Percentiles rank a stretch among this genome's conserved stretches.
Evolutionary conservation across 2,329 filamentous ascomycete species (phyloP).

Genomic region (Lachnellula arida): DNA sequence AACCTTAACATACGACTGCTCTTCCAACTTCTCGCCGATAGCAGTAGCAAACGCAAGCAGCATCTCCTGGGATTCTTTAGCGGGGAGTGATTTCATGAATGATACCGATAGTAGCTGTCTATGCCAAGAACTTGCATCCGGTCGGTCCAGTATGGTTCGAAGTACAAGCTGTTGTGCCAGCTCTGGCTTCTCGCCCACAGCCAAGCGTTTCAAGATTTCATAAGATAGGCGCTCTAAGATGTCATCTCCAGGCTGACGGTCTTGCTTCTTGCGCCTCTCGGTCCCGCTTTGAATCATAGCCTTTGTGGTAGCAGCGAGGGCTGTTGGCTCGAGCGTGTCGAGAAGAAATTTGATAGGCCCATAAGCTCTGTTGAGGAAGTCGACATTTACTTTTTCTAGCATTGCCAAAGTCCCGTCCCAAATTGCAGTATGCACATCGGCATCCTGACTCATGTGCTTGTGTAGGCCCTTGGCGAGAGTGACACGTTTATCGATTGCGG

Average conservation of each 20-base stretch:
- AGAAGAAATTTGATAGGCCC: constrained; percentile 1
- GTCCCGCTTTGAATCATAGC: constrained; percentile 12
- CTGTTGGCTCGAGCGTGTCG: constrained; percentile 4
- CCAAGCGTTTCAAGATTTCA: constrained; percentile 23
- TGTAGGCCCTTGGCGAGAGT: constrained; percentile 2
- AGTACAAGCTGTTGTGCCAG: constrained; percentile 30
- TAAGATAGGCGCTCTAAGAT: constrained; percentile 26
- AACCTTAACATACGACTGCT: constrained; percentile 19
- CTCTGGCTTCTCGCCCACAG: constrained; percentile 30
- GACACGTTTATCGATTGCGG: constrained; percentile 7
- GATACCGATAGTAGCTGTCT: constrained; percentile 31
- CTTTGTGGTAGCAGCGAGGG: constrained; percentile 6
- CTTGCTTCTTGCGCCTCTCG: constrained; percentile 9
- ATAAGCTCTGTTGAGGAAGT: constrained; percentile 5
- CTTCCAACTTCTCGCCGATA: constrained; percentile 29
- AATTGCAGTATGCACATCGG: constrained; percentile 7
- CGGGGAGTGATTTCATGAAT: constrained; percentile 33
- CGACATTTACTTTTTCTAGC: constrained; percentile 5
- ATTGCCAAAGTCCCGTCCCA: constrained; percentile 11
- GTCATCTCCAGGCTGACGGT: constrained; percentile 6
- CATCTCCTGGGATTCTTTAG: constrained; percentile 28
- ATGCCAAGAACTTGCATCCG: constrained; percentile 40
- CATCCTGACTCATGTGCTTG: constrained; percentile 2
- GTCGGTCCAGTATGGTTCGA: constrained; percentile 29
- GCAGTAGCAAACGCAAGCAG: constrained; percentile 28